A percentile compares a stretch with the other conserved stretches of the same genome.
Evolutionary conservation across 2,329 filamentous ascomycete species (phyloP).

Genomic region (Ambrosiella xylebori): DNA sequence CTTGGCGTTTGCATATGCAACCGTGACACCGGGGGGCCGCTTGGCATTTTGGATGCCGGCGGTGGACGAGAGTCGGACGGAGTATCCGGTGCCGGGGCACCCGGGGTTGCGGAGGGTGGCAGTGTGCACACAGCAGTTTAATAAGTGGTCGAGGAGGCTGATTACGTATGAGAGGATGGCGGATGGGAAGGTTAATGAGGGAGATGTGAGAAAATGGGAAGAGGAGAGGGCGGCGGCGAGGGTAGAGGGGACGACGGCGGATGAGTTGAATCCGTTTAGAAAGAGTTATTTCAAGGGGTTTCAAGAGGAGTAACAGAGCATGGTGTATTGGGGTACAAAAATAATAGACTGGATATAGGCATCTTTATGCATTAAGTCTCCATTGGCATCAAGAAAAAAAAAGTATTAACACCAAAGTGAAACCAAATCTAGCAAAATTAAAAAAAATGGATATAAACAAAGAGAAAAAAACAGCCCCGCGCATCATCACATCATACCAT

Average conservation of each 20-base stretch:
- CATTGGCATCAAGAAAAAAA: slow-evolving; percentile 5
- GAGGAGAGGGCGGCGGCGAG: slow-evolving; percentile 16
- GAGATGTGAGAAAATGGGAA: slow-evolving; percentile 22
- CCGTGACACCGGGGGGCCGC: slow-evolving; percentile 61
- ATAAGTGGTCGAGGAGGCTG: slow-evolving; percentile 78
- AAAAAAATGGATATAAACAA: neutral
- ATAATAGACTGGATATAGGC: neutral
- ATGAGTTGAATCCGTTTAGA: slow-evolving; percentile 44
- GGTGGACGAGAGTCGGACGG: slow-evolving; percentile 56
- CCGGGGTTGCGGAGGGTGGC: slow-evolving; percentile 55
- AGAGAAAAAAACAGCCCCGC: neutral
- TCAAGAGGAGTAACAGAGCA: slow-evolving; percentile 19
- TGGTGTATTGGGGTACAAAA: neutral
- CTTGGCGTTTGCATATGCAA: slow-evolving; percentile 59
- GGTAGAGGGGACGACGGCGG: slow-evolving; percentile 29
- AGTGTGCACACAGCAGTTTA: slow-evolving; percentile 73
- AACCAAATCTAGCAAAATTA: neutral
- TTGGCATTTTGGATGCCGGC: slow-evolving; percentile 97
- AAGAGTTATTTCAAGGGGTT: slow-evolving; percentile 42
- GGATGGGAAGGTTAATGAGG: slow-evolving; percentile 35
- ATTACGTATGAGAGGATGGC: slow-evolving; percentile 67
- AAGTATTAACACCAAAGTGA: slow-evolving; percentile 3
- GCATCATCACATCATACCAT: neutral
- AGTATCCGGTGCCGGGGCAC: slow-evolving; percentile 62
- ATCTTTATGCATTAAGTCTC: no score